phyloP scores from a whole-genome alignment of 768 basidiomycete genomes.

The Russula sp. region DNA sequence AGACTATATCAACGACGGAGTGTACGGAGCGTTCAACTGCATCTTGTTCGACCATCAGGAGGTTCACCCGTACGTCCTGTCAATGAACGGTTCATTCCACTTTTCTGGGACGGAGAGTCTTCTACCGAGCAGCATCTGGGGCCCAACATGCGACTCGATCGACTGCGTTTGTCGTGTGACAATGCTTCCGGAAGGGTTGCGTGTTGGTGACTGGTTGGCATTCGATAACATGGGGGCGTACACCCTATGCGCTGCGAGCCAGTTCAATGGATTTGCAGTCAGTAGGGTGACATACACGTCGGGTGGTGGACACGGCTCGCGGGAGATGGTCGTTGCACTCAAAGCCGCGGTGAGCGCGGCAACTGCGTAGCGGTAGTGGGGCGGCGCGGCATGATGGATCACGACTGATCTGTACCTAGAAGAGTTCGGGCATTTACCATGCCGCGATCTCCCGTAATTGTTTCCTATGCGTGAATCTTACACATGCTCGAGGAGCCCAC shows the following conservation, averaged over 20 bases:
- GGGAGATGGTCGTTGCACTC: constrained; percentile 48
- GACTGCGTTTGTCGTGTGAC: constrained; percentile 75
- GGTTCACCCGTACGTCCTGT: constrained; percentile 77
- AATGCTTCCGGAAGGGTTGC: constrained; percentile 57
- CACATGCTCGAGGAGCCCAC: constrained; percentile 9
- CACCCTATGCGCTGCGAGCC: constrained; percentile 94
- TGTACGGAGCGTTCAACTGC: constrained; percentile 96
- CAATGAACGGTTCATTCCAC: constrained; percentile 61
- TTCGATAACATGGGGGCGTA: constrained; percentile 99
- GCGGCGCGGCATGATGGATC: not conserved
- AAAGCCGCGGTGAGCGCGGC: constrained; percentile 36
- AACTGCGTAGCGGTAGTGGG: constrained; percentile 7
- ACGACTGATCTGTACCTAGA: constrained; percentile 6
- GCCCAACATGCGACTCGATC: constrained; percentile 97
- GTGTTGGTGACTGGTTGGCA: constrained; percentile 97
- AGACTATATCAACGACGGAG: constrained; percentile 93
- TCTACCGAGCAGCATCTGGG: constrained; percentile 78
- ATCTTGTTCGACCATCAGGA: constrained; percentile 87
- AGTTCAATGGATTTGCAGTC: constrained; percentile 87
- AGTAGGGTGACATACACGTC: constrained; percentile 76
- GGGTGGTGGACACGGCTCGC: constrained; percentile 43
- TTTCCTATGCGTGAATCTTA: not conserved
- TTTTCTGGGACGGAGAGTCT: constrained; percentile 37
- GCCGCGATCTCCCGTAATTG: constrained; percentile 18
- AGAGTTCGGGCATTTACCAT: constrained; percentile 3